Evolutionary conservation across 2,329 filamentous ascomycete genomes (phyloP), one percentile per base, ranked within the genome.

Genomic region (Cladophialophora yegresii): DNA sequence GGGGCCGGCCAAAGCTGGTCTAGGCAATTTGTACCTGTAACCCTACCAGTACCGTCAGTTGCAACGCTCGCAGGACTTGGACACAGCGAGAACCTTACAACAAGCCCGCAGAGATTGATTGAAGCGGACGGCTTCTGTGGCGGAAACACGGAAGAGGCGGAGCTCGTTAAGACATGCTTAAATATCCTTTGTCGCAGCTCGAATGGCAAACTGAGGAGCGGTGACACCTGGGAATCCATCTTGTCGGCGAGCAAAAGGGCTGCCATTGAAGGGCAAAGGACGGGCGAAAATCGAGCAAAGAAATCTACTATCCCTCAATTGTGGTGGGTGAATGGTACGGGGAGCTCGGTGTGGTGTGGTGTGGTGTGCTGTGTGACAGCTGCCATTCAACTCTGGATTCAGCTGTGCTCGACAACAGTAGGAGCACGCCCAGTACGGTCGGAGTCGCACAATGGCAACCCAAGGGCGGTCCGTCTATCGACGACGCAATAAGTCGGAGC

Each of bases 111-210:
- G 7, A 49, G 22, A 28, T 54, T 50, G 45, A 49, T 47, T 30
- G 60, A 12, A 40, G 30, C 13, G 23, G 30, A 22, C 1, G 26
- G 20, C 43, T 51, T 49, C n/a, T 40, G 60, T 12, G 40, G 53
- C 23, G 60, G 60, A 36, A 57, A 62, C 4, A 16, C 20, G 22
- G 26, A 36, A 47, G 50, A 50, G 2, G 12, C 26, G 22, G 40
- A 22, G 12, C 10, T 28, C 20, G 26, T 36, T 30, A 64, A 61
- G 23, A 55, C 62, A 32, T 56, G 33, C 20, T 60, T 50, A 28
- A 64, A 61, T 20, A 64, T 56, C 40, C 23, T 50, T 26, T 56
- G 56, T 36, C 56, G 43, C 16, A 64, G 49, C 43, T 64, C 62
- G n/a, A 16, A 54, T 4, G 62, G 62, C 32, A 64, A 50, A 20